Evolutionary conservation across 2,329 filamentous ascomycete species (phyloP), one percentile per base, ranked within the genome.

Genomic region (Alternaria conjuncta): DNA sequence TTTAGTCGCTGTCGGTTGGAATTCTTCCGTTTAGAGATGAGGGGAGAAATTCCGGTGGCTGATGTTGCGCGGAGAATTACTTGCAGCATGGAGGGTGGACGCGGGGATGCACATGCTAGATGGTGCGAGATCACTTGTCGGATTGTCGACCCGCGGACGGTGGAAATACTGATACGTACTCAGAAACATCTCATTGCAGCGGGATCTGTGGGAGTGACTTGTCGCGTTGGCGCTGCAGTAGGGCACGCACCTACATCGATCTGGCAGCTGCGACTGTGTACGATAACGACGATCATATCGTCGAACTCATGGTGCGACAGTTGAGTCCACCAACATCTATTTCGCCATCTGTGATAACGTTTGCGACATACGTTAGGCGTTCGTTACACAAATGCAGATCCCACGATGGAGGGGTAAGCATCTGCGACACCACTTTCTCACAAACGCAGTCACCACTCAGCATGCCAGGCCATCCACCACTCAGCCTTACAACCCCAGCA

Each of bases 41-140:
- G 23, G 23, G 32, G 44, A 58, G 56, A 53, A 51, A 53, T n/a
- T 58, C 46, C 23, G 56, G 46, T 58, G 32, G 56, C 30, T 23
- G 44, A 53, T 53, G n/a, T 13, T 21, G 47, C 3, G n/a, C 55
- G 56, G 56, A 58, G 56, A 58, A 58, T 51, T 43, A 58, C 44
- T 13, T 41, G 56, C 32, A 58, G 43, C 23, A 47, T 53, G 18
- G 28, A 21, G 18, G 13, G 15, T 45, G 5, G 30, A 53, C n/a
- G 49, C 10, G 30, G 49, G 49, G 49, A 36, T 23, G 49, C 49
- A 46, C 12, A 46, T 46, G 20, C 20, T 6, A 15, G 23, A 26
- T 36, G n/a, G 9, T 53, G 30, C 30, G 6, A 53, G 13, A 41
- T 53, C 9, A 41, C 21, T 36, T 41, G 23, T 32, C 49, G 49